These are phyloP conservation scores for Plasmodium inui DNA, from an alignment of 169 alveolate genomes.

Conservation along the genomic window DNA sequence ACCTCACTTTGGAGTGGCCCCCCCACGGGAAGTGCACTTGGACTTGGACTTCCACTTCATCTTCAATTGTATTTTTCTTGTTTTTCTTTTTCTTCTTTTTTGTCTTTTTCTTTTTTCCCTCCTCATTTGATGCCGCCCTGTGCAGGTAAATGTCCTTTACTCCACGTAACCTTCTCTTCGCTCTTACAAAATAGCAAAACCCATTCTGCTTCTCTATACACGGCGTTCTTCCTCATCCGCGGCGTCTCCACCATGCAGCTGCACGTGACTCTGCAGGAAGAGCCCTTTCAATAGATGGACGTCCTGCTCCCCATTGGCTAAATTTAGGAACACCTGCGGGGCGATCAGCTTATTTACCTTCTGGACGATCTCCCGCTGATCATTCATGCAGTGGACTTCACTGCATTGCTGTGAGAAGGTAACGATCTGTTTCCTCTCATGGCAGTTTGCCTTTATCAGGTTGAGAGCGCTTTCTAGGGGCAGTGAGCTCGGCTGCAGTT, in stretches of 20 bases:
- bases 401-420: slow-evolving; percentile 5
- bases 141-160: no score
- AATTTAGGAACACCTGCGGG: slow-evolving; percentile 26
- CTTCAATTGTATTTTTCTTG: no score
- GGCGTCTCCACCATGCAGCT: background rate
- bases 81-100: no score
- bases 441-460: background rate
- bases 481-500: background rate
- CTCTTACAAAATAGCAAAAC: no score
- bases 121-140: background rate
- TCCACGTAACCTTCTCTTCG: no score
- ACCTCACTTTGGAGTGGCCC: background rate
- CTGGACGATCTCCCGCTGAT: background rate
- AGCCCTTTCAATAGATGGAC: slow-evolving; percentile 17
- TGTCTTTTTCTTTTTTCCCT: no score
- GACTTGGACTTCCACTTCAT: no score
- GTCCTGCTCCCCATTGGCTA: background rate
- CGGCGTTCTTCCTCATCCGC: no score
- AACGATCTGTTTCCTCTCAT: slow-evolving; percentile 2
- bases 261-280: slow-evolving; percentile 55
- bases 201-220: no score
- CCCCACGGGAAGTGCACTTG: background rate
- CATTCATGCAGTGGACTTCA: slow-evolving; percentile 12
- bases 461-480: slow-evolving; percentile 1
- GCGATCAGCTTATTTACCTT: background rate